Evolutionary conservation across 225 moss, liverwort and hornwort species (phyloP).

Genomic region (Marchantia paleacea): DNA sequence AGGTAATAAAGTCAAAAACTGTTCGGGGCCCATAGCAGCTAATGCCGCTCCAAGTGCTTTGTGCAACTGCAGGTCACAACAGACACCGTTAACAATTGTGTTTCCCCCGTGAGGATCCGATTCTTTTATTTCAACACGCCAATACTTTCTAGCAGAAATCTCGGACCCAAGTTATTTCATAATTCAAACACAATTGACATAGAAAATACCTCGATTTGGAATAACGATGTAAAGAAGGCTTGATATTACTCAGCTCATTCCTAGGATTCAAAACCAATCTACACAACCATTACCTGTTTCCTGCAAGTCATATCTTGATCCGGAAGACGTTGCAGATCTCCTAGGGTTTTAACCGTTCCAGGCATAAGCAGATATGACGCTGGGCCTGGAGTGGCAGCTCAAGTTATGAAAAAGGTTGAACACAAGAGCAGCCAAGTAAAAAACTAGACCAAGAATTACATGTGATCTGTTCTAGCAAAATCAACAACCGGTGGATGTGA

Average conservation of each 20-base stretch:
- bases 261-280: too few relatives aligned
- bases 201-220: too few relatives aligned
- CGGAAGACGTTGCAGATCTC: conserved; percentile 78
- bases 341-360: conserved; percentile 69
- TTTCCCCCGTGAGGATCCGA: not conserved
- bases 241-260: too few relatives aligned
- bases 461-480: not conserved
- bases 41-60: conserved; percentile 77
- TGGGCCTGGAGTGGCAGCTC: conserved; percentile 42
- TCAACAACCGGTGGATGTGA: not conserved
- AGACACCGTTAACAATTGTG: not conserved
- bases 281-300: conserved; percentile 48
- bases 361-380: conserved; percentile 68
- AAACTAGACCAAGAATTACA: not conserved
- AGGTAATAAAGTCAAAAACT: conserved; percentile 68
- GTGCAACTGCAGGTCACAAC: conserved; percentile 55
- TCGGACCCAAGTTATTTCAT: too few relatives aligned
- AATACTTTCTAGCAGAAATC: too few relatives aligned
- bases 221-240: too few relatives aligned
- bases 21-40: conserved; percentile 86
- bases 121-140: too few relatives aligned
- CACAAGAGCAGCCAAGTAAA: not conserved
- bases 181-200: too few relatives aligned
- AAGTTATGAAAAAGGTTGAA: not conserved
- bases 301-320: conserved; percentile 84